A percentile compares a stretch with the other conserved stretches of the same genome.
phyloP scores from a whole-genome alignment of 2,329 filamentous ascomycete species.

The Phialocephala sp. region DNA sequence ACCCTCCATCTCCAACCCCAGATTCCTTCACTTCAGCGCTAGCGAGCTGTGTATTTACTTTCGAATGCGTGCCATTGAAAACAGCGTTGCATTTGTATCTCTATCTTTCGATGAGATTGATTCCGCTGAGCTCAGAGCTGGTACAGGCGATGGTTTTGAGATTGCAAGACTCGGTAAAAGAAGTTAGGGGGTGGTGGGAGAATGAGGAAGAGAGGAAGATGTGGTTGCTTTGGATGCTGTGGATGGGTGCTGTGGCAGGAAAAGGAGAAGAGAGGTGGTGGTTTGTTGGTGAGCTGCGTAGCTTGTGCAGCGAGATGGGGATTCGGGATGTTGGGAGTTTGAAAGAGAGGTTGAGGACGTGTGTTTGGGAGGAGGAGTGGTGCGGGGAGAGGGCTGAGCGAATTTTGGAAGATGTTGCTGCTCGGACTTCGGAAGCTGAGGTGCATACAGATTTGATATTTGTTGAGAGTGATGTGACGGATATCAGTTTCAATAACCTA shows the following conservation, averaged over 20 bases:
- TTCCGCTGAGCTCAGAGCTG: slow-evolving; percentile 19
- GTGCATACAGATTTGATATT: neutral
- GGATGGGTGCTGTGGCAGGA: slow-evolving; percentile 23
- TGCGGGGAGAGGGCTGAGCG: neutral
- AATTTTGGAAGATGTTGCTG: slow-evolving; percentile 19
- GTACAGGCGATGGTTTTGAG: slow-evolving; percentile 12
- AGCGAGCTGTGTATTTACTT: neutral
- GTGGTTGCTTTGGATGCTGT: slow-evolving; percentile 28
- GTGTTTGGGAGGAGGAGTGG: slow-evolving; percentile 25
- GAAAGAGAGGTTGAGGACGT: slow-evolving; percentile 7
- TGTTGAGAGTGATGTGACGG: neutral
- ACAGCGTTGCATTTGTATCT: slow-evolving; percentile 25
- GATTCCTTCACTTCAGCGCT: neutral
- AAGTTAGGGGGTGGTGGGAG: slow-evolving; percentile 22
- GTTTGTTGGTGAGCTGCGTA: slow-evolving; percentile 21
- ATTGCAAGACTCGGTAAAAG: slow-evolving; percentile 13
- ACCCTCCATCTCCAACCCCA: slow-evolving; percentile 2
- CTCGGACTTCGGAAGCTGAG: neutral
- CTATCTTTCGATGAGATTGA: slow-evolving; percentile 24
- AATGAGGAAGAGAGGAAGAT: slow-evolving; percentile 12
- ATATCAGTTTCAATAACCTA: neutral
- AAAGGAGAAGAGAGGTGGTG: slow-evolving; percentile 17
- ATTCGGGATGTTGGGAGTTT: slow-evolving; percentile 12
- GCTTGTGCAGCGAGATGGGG: slow-evolving; percentile 10
- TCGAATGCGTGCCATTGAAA: slow-evolving; percentile 21